Percentiles rank a stretch among this genome's conserved stretches.
Evolutionary conservation across 2,329 filamentous ascomycete genomes (phyloP).

Genomic region (Colletotrichum echinochloae): DNA sequence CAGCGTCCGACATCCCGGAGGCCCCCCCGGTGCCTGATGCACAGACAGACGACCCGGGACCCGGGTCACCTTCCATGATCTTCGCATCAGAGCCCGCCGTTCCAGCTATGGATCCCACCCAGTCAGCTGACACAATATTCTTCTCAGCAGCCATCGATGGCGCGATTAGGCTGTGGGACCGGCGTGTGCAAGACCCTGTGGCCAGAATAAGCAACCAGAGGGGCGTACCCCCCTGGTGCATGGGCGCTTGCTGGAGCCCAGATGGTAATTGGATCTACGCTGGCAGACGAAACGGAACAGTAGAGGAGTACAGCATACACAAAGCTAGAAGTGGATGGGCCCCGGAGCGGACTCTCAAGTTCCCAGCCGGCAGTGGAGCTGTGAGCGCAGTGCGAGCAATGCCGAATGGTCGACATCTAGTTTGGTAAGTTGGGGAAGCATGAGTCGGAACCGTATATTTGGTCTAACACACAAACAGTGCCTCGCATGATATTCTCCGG

Average conservation of each 20-base stretch:
- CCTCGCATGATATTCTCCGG: conserved; percentile 91
- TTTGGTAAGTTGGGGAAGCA: conserved; percentile 67
- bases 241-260: conserved; percentile 95
- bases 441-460: conserved; percentile 9
- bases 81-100: conserved; percentile 53
- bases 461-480: conserved; percentile 61
- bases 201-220: conserved; percentile 81
- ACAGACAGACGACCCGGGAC: conserved; percentile 37
- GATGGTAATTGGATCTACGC: conserved; percentile 97
- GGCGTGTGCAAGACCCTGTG: conserved; percentile 79
- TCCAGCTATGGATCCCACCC: conserved; percentile 63
- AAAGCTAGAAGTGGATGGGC: conserved; percentile 75
- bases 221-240: conserved; percentile 93
- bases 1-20: conserved; percentile 22
- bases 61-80: conserved; percentile 52
- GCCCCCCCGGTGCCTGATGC: conserved; percentile 9
- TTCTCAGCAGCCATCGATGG: conserved; percentile 91
- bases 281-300: conserved; percentile 88
- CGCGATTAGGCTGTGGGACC: conserved; percentile 92
- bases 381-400: conserved; percentile 91
- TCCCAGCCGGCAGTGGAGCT: conserved; percentile 88
- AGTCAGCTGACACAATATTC: conserved; percentile 82
- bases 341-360: conserved; percentile 84
- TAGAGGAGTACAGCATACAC: conserved; percentile 93
- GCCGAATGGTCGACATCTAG: conserved; percentile 90